Base-by-base conservation (phyloP, 305 asterid species). In the Ilex paraguariensis region DNA sequence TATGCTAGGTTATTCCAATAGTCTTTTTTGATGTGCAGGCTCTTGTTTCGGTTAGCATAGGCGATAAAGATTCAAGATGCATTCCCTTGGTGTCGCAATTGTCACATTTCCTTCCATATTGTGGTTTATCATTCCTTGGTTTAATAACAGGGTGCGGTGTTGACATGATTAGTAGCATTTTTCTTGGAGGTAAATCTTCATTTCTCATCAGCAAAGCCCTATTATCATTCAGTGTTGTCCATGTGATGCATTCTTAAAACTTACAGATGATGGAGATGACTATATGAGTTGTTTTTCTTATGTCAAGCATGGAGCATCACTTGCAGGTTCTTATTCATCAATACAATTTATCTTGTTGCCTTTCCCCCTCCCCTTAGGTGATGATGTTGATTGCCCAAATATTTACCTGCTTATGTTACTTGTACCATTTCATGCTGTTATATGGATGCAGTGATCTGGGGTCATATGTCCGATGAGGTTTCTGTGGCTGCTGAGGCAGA, bases 271-370 rank as follows among this genome's bases (percentile, higher is more conserved):
- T 53, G 66, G 68, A 11, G 91, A 81, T 63, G 84, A 76, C 73
- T 74, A 10, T 52, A 54, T 72, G 75, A 70, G 67, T 78, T 84
- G 84, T 79, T 92, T 90, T 83, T 90, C 96, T 67, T 78, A 74
- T 72, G 86, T 85, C 79, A 78, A 77, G 71, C 90, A 72, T 61
- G 98, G 98, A 71, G 95, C 95, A 57, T 72, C 83, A 64, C 84
- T 87, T 66, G 80, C 88, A 78, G 97, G 97, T 89, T 70, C 33
- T 17, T 52, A 55, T 49, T 48, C 10, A 68, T 73, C 61, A 68
- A 70, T 72, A 61, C 53, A 21, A 33, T 63, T 44, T 33, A 56
- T 61, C 31, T 44, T 30, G 59, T 31, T 48, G 53, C 48, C 30
- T 65, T 48, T 61, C 11, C 60, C 50, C 55, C 61, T 61, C 63